Conservation (phyloP, 2,329 filamentous ascomycete genomes). For the Pseudonectria buxi region DNA sequence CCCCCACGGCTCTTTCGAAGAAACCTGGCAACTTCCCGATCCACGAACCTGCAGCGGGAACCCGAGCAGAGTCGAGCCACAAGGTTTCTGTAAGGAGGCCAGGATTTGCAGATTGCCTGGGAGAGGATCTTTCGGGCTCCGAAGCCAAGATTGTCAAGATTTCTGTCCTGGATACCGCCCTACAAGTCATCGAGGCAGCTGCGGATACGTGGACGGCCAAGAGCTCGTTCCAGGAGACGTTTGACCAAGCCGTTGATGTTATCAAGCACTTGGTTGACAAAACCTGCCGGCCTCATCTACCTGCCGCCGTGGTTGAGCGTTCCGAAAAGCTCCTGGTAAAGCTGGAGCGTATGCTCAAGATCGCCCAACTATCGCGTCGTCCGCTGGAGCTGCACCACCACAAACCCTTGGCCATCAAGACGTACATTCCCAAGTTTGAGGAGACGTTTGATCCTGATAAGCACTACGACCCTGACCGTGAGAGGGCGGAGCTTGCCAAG, state of each 20-base stretch:
- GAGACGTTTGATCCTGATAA: conserved; percentile 89
- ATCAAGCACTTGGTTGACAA: conserved; percentile 56
- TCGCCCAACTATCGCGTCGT: conserved; percentile 61
- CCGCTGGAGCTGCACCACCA: conserved; percentile 87
- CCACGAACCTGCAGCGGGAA: conserved; percentile 46
- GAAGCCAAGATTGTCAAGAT: conserved; percentile 40
- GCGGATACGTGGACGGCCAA: conserved; percentile 69
- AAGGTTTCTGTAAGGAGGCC: conserved; percentile 44
- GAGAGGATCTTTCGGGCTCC: conserved; percentile 27
- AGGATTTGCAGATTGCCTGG: conserved; percentile 51
- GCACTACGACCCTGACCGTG: conserved; percentile 93
- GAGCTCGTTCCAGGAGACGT: conserved; percentile 71
- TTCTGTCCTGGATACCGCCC: conserved; percentile 54
- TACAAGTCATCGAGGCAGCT: conserved; percentile 60
- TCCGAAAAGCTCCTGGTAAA: conserved; percentile 37
- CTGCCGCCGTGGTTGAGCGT: conserved; percentile 34
- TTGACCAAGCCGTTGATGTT: conserved; percentile 55
- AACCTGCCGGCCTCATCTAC: conserved; percentile 43
- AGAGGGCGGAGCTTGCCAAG: conserved; percentile 78
- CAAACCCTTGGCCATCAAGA: conserved; percentile 79
- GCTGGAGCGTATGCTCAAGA: conserved; percentile 48
- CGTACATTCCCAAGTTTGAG: conserved; percentile 88
- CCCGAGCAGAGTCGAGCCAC: conserved; percentile 42
- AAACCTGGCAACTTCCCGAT: conserved; percentile 53
- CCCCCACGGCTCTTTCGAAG: conserved; percentile 45